These are phyloP conservation scores for Ilyonectria robusta DNA, from an alignment of 2,329 filamentous ascomycete species.

Conservation along the genomic window DNA sequence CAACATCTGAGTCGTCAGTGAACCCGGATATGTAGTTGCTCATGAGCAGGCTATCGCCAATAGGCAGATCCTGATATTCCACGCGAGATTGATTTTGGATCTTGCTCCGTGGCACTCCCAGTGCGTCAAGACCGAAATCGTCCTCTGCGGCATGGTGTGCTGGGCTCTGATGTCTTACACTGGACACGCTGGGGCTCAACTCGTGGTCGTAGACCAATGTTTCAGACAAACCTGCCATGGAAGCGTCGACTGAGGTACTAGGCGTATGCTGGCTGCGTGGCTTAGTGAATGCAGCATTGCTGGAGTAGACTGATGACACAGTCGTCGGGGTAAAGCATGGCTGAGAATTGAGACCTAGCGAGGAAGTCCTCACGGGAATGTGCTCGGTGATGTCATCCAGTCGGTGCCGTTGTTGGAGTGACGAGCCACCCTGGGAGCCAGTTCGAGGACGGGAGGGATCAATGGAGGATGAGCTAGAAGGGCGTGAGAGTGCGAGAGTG, in stretches of 20 bases:
- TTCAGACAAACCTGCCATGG: conserved; percentile 36
- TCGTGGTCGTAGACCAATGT: conserved; percentile 44
- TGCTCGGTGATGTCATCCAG: conserved; percentile 55
- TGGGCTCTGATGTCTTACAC: conserved; percentile 2
- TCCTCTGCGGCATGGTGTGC: conserved; percentile 34
- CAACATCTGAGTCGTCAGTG: conserved; percentile 48
- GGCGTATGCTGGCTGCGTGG: conserved; percentile 61
- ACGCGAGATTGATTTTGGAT: conserved; percentile 22
- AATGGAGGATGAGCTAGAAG: conserved; percentile 44
- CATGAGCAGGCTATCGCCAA: background rate
- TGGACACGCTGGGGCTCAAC: conserved; percentile 19
- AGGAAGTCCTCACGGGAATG: conserved; percentile 53
- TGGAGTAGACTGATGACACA: conserved; percentile 53
- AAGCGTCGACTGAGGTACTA: conserved; percentile 61
- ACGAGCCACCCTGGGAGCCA: conserved; percentile 40
- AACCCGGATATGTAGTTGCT: conserved; percentile 40
- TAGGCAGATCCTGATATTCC: conserved; percentile 10
- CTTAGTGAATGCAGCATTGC: conserved; percentile 54
- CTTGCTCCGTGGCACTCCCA: conserved; percentile 28
- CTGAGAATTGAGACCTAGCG: conserved; percentile 55
- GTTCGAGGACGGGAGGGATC: conserved; percentile 39
- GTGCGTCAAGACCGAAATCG: conserved; percentile 36
- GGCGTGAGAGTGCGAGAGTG: conserved; percentile 36
- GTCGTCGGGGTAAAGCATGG: conserved; percentile 54
- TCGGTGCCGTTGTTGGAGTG: conserved; percentile 31